These are phyloP conservation scores for Russula abietina DNA, from an alignment of 768 basidiomycete species.

Conservation along the genomic window DNA sequence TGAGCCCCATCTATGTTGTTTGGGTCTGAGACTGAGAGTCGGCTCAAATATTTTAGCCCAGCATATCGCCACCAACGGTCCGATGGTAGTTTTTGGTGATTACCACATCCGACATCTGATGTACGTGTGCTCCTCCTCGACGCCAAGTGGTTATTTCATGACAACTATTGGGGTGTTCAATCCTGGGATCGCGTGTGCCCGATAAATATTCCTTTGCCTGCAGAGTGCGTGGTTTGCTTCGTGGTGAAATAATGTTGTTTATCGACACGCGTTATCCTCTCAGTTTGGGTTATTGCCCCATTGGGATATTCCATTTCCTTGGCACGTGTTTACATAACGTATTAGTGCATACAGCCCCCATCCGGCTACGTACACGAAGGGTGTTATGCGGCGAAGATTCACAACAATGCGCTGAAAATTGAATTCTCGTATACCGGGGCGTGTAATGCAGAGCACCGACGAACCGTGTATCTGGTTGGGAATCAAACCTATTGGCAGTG, in stretches of 20 bases:
- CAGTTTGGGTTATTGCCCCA: no score
- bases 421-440: not conserved
- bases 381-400: not conserved
- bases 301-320: no score
- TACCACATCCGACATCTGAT: not conserved
- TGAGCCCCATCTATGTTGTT: not conserved
- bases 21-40: not conserved
- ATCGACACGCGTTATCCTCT: no score
- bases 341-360: no score
- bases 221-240: not conserved
- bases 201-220: no score
- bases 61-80: not conserved
- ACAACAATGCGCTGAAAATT: not conserved
- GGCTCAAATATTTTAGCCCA: not conserved
- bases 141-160: not conserved
- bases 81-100: not conserved
- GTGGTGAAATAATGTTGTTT: no score
- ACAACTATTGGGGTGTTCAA: not conserved
- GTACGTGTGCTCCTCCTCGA: not conserved
- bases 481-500: no score
- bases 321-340: no score
- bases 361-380: no score
- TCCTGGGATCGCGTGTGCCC: not conserved
- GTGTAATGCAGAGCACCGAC: not conserved
- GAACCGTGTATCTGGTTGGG: not conserved